Base-by-base conservation (phyloP, 164 flowering plant genomes). In the Aristolochia fimbriata region DNA sequence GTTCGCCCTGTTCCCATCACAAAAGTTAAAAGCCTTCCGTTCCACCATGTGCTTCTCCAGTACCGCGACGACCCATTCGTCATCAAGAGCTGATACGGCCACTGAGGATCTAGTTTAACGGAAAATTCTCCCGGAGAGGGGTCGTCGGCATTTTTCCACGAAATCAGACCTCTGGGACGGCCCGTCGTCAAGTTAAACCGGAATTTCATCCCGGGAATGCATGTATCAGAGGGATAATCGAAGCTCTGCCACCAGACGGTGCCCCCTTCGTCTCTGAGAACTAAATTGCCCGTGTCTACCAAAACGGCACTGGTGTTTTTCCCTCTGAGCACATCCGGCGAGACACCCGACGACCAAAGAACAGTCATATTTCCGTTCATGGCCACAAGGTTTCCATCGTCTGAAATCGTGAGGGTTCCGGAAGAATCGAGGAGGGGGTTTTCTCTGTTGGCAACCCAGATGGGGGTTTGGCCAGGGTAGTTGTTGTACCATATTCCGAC, bases 231-330 rank as follows among this genome's bases (percentile, higher is more conserved):
- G 2, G 81, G 83, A 52, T 82, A 87, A 63, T 85, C 80, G 77
- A 89, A 92, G 62, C 85, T 89, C 72, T 87, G 95, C 98, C 98
- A 92, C 65, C 80, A 85, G 24, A 78, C 73, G 3, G 47, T 43
- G 67, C 80, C 66, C 69, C 57, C n/a, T 0, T 41, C 68, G 27
- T 85, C 92, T 0, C 74, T 70, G 5, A 92, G 59, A 14, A 89
- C 84, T 7, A 92, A 68, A 64, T 92, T 89, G 0, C 96, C 98
- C 0, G 81, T 79, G 41, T 54, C 52, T 41, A 71, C 66, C 47
- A 92, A 71, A 70, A 70, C 65, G 41, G 55, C 55, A 51, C 55
- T 87, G 57, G 45, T 20, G 0, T 50, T 57, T 16, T 41, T 3
- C 14, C 61, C 43, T 30, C 24, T 60, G 6, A 22, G 45, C 1